Conservation (phyloP, 345 rosid genomes). For the Melastoma malabathricum region DNA sequence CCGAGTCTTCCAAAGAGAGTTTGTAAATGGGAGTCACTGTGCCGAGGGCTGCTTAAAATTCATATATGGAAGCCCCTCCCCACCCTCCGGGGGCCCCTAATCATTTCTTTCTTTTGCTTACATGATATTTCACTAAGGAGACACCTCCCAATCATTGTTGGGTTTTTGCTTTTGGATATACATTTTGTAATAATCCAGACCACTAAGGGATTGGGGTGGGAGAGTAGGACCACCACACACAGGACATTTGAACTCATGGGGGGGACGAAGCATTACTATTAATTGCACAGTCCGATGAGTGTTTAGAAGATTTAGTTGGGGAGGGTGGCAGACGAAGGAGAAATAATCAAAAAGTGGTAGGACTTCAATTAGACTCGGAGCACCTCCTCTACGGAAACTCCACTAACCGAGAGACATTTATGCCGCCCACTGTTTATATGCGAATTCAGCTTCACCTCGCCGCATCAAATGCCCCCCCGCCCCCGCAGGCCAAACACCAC, state of each 20-base stretch:
- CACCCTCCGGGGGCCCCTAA: not conserved
- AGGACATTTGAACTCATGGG: too few species aligned
- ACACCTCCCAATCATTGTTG: conserved; percentile 6
- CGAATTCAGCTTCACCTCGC: conserved; percentile 8
- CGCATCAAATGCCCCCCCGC: not conserved
- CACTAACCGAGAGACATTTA: not conserved
- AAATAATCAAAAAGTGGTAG: too few species aligned
- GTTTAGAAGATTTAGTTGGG: too few species aligned
- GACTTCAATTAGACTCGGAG: too few species aligned
- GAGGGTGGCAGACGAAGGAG: too few species aligned
- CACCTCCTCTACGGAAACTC: too few species aligned
- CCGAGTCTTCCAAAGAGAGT: not conserved
- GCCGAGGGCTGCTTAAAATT: not conserved
- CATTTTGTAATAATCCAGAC: not conserved
- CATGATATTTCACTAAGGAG: conserved; percentile 4
- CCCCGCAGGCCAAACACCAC: not conserved
- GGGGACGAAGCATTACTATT: too few species aligned
- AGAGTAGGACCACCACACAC: not conserved
- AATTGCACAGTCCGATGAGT: too few species aligned
- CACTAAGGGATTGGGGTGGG: not conserved
- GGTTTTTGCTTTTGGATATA: not conserved
- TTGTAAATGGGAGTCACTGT: conserved; percentile 3
- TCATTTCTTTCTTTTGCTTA: conserved; percentile 3
- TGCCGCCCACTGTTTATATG: not conserved
- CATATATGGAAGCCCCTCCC: conserved; percentile 1